Evolutionary conservation across 768 basidiomycete species (phyloP).

Genomic region (Lentinula guzmanii): DNA sequence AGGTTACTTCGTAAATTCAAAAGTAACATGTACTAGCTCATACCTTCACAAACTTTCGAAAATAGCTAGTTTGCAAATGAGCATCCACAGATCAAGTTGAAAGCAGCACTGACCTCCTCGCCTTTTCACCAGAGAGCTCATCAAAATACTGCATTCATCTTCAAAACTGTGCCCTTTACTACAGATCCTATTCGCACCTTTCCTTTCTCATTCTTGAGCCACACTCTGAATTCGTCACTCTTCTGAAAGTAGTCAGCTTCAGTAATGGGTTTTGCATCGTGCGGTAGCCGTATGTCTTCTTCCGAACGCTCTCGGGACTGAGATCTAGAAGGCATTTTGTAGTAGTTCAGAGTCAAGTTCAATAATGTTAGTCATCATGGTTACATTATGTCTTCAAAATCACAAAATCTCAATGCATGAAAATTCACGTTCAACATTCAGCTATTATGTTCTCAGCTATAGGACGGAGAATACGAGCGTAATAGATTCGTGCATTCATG

Average conservation of each 20-base stretch:
- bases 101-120: slow-evolving; percentile 52
- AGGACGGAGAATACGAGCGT: no score
- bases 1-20: slow-evolving; percentile 2
- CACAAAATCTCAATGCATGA: no score
- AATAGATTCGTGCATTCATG: no score
- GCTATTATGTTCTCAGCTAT: no score
- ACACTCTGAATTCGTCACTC: slow-evolving; percentile 78
- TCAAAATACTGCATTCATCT: slow-evolving; percentile 64
- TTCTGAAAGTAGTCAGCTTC: slow-evolving; percentile 89
- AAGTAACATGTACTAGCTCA: slow-evolving; percentile 9
- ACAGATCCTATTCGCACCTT: not conserved
- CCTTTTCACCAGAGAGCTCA: slow-evolving; percentile 75
- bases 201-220: slow-evolving; percentile 20
- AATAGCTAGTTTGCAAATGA: slow-evolving; percentile 55
- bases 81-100: slow-evolving; percentile 16
- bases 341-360: not conserved
- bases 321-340: slow-evolving; percentile 24
- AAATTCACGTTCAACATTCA: no score
- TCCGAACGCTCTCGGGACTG: slow-evolving; percentile 28
- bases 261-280: slow-evolving; percentile 55
- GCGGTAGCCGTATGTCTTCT: slow-evolving; percentile 36
- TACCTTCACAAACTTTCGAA: slow-evolving; percentile 89
- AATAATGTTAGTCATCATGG: not conserved
- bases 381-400: no score
- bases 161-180: not conserved